A percentile compares a stretch with the other conserved stretches of the same genome.
phyloP scores from a whole-genome alignment of 1,284 basidiomycete genomes.

The Phlebopus sp. region DNA sequence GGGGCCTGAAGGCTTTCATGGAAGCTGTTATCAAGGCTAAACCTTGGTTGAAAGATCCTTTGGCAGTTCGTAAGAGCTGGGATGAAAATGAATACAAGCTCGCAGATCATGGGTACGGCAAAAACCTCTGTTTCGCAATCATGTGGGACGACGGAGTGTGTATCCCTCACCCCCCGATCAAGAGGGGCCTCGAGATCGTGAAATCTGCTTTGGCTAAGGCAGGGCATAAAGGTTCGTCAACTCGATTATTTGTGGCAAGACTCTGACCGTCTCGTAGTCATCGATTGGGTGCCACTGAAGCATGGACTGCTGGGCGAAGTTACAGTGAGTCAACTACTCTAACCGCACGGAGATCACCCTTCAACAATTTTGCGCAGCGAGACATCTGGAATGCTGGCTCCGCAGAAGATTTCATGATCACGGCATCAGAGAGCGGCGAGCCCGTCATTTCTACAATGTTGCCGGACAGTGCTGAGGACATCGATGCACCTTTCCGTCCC shows the following conservation, averaged over 20 bases:
- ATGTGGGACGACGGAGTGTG: constrained; percentile 62
- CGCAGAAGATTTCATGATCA: constrained; percentile 41
- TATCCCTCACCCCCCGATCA: constrained; percentile 70
- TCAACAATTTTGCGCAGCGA: constrained; percentile 25
- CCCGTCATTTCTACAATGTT: constrained; percentile 51
- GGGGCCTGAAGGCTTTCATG: constrained; percentile 61
- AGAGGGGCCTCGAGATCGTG: constrained; percentile 57
- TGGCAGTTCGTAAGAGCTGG: constrained; percentile 64
- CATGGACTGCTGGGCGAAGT: constrained; percentile 36
- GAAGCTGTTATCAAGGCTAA: constrained; percentile 53
- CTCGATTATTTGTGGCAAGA: not conserved
- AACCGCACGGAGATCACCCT: constrained; percentile 1
- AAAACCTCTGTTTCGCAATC: constrained; percentile 58
- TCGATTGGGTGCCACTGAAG: constrained; percentile 43
- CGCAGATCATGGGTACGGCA: constrained; percentile 55
- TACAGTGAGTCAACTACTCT: constrained; percentile 31
- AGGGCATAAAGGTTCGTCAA: constrained; percentile 62
- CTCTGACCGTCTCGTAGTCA: constrained; percentile 24
- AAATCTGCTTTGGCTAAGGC: constrained; percentile 58
- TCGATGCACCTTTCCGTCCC: constrained; percentile 19
- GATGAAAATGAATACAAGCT: constrained; percentile 57
- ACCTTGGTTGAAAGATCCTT: constrained; percentile 71
- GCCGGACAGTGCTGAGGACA: constrained; percentile 26
- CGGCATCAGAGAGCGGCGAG: constrained; percentile 43
- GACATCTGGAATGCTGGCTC: constrained; percentile 44